Evolutionary conservation across 371 early-diverging fungal species (phyloP).

Genomic region (Rhizopus delemar): DNA sequence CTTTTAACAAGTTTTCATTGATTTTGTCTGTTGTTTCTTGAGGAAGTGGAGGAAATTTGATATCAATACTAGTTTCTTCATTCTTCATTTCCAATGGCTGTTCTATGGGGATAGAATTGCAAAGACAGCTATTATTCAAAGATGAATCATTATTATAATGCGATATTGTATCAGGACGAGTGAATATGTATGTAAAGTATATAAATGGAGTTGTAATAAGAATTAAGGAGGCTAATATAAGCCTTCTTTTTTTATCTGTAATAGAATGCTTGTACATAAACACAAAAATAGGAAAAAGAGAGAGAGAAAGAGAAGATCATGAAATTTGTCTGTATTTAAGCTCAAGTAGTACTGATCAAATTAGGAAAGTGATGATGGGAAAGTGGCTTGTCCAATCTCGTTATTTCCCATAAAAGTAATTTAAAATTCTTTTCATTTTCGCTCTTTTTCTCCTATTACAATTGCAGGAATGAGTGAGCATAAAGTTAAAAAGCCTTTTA

Average conservation of each 20-base stretch:
- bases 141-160: not conserved
- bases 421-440: conserved; percentile 7
- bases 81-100: not conserved
- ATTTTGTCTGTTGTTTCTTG: conserved; percentile 34
- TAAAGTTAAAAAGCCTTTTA: not conserved
- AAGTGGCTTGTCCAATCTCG: not conserved
- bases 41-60: conserved; percentile 29
- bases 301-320: conserved; percentile 4
- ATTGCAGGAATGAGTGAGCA: not conserved
- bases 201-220: conserved; percentile 8
- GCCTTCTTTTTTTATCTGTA: conserved; percentile 15
- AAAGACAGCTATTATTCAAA: not conserved
- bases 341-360: not conserved
- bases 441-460: not conserved
- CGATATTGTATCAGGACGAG: conserved; percentile 7
- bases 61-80: conserved; percentile 1
- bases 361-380: conserved; percentile 1
- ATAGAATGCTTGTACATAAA: conserved; percentile 1
- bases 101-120: not conserved
- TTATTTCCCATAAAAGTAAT: not conserved
- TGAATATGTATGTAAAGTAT: conserved; percentile 18
- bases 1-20: conserved; percentile 31
- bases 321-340: not conserved
- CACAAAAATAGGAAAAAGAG: not conserved
- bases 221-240: conserved; percentile 1